Evolutionary conservation across 2,329 filamentous ascomycete genomes (phyloP).

Genomic region (Diaporthe velutina): DNA sequence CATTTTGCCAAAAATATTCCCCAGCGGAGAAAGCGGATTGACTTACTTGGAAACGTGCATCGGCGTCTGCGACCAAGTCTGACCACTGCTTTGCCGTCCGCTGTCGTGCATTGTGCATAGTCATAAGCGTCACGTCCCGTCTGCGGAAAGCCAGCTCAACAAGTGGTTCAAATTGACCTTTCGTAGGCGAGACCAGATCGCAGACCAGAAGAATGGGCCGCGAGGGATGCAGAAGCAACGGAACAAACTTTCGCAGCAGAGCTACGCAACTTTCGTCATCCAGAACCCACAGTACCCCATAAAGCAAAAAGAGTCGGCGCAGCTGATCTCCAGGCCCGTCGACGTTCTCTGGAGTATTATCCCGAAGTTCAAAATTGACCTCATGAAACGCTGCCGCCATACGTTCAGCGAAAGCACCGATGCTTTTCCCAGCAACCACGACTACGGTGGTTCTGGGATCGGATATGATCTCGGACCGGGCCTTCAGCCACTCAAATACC

Average conservation of each 20-base stretch:
- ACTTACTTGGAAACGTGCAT: conserved; percentile 7
- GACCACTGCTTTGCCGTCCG: conserved; percentile 10
- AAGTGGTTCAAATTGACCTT: background rate
- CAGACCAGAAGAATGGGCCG: background rate
- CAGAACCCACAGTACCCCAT: conserved; percentile 10
- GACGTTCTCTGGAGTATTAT: background rate
- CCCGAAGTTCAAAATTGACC: background rate
- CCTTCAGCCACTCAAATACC: background rate
- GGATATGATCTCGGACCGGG: background rate
- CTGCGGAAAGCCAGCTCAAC: conserved; percentile 10
- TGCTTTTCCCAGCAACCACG: conserved; percentile 3
- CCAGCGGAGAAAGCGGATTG: background rate
- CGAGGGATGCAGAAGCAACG: conserved; percentile 3
- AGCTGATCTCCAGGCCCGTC: background rate
- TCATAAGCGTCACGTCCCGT: conserved; percentile 18
- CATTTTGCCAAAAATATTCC: too few species aligned
- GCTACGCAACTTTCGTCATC: background rate
- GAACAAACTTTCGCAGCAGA: conserved; percentile 2
- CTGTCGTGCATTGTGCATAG: conserved; percentile 16
- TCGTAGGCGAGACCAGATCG: background rate
- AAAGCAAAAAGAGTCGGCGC: background rate
- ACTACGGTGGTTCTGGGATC: background rate
- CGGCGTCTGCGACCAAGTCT: background rate
- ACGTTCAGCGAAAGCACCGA: conserved; percentile 10
- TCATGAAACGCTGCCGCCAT: background rate